phyloP scores from a whole-genome alignment of 1,284 basidiomycete genomes.

The Thecaphora thlaspeos region DNA sequence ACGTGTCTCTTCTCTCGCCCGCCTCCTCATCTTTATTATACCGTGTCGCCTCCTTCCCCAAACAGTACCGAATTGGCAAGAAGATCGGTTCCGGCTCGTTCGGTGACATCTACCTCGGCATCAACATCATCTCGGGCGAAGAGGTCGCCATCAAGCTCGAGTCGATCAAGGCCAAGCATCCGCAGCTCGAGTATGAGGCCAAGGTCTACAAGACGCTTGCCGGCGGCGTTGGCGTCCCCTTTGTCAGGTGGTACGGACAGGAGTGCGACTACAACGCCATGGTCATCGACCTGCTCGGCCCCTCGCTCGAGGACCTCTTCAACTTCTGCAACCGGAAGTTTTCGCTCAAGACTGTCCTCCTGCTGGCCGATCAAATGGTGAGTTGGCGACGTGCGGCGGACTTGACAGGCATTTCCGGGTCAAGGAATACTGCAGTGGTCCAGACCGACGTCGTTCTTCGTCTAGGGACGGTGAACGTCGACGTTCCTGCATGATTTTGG shows the following conservation, averaged over 20 bases:
- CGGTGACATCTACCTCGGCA: conserved; percentile 99
- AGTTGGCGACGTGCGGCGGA: too few relatives aligned
- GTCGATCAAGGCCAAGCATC: conserved; percentile 98
- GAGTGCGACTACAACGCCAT: conserved; percentile 99
- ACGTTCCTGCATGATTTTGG: too few relatives aligned
- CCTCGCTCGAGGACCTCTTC: conserved; percentile 97
- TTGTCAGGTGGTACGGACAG: conserved; percentile 96
- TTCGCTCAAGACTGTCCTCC: conserved; percentile 90
- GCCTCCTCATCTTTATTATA: neutral
- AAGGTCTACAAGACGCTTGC: conserved; percentile 74
- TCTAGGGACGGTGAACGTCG: too few relatives aligned
- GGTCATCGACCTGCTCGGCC: conserved; percentile 96
- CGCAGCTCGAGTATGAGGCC: conserved; percentile 95
- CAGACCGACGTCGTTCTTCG: too few relatives aligned
- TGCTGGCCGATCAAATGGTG: conserved; percentile 94
- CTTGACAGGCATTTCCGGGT: too few relatives aligned
- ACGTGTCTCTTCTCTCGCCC: too few relatives aligned
- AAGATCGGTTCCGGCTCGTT: conserved; percentile 99
- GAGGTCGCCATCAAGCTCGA: conserved; percentile 99
- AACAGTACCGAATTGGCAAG: conserved; percentile 79
- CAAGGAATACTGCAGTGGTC: too few relatives aligned
- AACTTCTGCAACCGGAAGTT: conserved; percentile 99
- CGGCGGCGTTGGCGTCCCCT: conserved; percentile 96
- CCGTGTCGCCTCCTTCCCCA: neutral
- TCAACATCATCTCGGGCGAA: conserved; percentile 99